Evolutionary conservation across 768 basidiomycete species (phyloP).

Genomic region (Tulasnella sp.): DNA sequence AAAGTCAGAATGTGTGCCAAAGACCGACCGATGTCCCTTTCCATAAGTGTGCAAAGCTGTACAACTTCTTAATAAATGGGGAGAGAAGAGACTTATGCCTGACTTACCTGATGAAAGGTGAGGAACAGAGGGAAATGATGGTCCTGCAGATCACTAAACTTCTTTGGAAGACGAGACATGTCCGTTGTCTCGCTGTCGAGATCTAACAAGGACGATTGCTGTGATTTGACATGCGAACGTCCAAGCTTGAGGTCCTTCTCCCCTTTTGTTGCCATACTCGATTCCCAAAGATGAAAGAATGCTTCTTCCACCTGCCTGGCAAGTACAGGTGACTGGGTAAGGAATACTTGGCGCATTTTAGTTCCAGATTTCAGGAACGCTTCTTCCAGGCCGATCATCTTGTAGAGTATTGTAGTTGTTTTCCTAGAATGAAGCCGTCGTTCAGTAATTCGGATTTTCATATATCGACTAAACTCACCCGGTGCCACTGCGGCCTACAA

Average conservation of each 20-base stretch:
- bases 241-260: neutral
- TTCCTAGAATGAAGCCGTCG: neutral
- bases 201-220: neutral
- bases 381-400: slow-evolving; percentile 11
- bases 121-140: slow-evolving; percentile 17
- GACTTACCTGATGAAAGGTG: slow-evolving; percentile 17
- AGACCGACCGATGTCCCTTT: neutral
- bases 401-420: slow-evolving; percentile 18
- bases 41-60: neutral
- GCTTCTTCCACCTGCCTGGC: slow-evolving; percentile 12
- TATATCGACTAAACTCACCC: slow-evolving; percentile 11
- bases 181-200: slow-evolving; percentile 13
- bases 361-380: neutral
- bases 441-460: neutral
- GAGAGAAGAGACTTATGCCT: neutral
- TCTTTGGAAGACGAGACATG: neutral
- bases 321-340: slow-evolving; percentile 16
- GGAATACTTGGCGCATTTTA: slow-evolving; percentile 13
- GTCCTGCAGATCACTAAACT: slow-evolving; percentile 14
- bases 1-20: neutral
- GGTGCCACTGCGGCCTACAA: slow-evolving; percentile 17
- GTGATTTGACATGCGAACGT: too few species aligned
- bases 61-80: neutral
- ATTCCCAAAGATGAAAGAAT: slow-evolving; percentile 1
- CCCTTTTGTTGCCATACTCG: neutral